These are phyloP conservation scores for Martiniozyma asiatica DNA, from an alignment of 1,139 yeast species.

Conservation along the genomic window DNA sequence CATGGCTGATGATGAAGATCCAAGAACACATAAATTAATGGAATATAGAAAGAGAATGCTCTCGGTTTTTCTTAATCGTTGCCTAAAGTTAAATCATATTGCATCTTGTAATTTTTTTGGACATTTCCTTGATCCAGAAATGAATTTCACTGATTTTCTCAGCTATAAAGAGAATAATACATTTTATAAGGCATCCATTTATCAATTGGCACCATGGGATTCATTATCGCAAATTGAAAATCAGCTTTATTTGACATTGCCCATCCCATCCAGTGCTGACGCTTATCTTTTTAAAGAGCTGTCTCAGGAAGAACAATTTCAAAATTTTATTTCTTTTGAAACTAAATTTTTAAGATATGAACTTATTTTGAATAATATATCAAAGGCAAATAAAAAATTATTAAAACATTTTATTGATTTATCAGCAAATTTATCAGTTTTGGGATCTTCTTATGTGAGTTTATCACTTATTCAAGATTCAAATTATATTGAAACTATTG, in stretches of 20 bases:
- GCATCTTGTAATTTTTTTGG: conserved; percentile 53
- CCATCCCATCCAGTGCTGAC: conserved; percentile 19
- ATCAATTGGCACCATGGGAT: conserved; percentile 18
- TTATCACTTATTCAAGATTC: conserved; percentile 54
- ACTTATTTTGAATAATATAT: conserved; percentile 40
- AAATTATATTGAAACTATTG: conserved; percentile 53
- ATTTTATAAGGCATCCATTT: conserved; percentile 19
- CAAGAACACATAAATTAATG: conserved; percentile 23
- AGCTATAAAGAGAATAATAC: conserved; percentile 13
- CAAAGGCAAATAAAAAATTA: conserved; percentile 54
- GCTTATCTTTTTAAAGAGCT: conserved; percentile 16
- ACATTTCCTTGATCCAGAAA: conserved; percentile 74
- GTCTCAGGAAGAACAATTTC: conserved; percentile 18
- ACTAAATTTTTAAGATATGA: conserved; percentile 45
- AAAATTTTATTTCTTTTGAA: conserved; percentile 32
- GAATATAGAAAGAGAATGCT: conserved; percentile 69
- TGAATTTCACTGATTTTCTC: conserved; percentile 47
- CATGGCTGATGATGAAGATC: background rate
- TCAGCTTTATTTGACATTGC: conserved; percentile 22
- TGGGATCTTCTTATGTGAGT: conserved; percentile 63
- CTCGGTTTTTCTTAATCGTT: conserved; percentile 66
- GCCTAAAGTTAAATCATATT: conserved; percentile 46
- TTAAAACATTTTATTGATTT: conserved; percentile 53
- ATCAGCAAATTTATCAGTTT: conserved; percentile 54
- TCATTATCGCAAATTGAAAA: conserved; percentile 20